Base-by-base conservation (phyloP, 2,329 filamentous ascomycete species). In the Rhinocladiella mackenziei region DNA sequence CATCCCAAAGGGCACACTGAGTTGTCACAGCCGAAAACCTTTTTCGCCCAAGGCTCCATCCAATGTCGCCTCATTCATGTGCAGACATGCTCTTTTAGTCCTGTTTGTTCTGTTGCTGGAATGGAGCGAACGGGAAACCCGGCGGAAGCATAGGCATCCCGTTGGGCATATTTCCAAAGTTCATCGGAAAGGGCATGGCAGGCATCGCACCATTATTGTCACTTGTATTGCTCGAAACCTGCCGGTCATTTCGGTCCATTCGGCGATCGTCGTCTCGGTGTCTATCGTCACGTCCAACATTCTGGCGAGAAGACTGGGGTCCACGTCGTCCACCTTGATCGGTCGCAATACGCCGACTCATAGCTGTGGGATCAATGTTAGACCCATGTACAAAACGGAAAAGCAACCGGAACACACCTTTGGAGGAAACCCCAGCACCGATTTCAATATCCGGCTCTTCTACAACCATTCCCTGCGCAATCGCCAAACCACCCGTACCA, bases 361-460 rank as follows among this genome's bases (percentile, higher is more conserved):
- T 74, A 23, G 71, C 71, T 71, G 45, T 58, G 33, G 23, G 29
- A 36, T 33, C 8, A n/a, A 11, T 34, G 45, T 58, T 50, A 61
- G 54, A 35, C 22, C 9, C n/a, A n/a, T n/a, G 35, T 9, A 18
- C 17, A 41, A 10, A 23, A 26, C 25, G 17, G 39, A 18, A n/a
- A 38, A 14, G 13, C 15, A 34, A 20, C 17, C 8, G 11, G 18
- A 34, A 44, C 62, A 35, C 63, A 74, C 74, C 88, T 73, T 98
- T 98, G 31, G 89, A 96, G 13, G 89, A 96, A 10, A 98, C 94
- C 43, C 92, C 92, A 13, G 91, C 89, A 40, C 92, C 92, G 45
- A 98, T 98, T 67, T 98, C 92, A 58, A 98, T 98, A 62, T 98
- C 92, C 2, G 92, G 92, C 67, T 98, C 92, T 64, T 98, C 92